Evolutionary conservation across 202 grass and related monocot genomes (phyloP).

Genomic region (Setaria viridis): DNA sequence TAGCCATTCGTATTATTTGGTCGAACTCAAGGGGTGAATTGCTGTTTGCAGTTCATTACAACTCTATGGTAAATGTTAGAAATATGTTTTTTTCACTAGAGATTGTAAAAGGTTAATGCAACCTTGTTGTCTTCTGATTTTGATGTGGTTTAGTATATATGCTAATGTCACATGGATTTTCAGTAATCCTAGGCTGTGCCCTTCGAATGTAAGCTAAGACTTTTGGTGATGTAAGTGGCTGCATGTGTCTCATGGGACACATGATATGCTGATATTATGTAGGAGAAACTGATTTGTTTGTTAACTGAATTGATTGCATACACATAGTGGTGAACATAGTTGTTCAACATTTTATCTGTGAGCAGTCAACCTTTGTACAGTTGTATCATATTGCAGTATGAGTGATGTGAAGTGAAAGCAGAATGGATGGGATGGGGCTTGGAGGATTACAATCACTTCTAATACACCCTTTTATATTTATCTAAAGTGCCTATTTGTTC

Average conservation of each 20-base stretch:
- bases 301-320: neutral
- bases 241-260: neutral
- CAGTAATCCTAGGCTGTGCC: neutral
- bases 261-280: neutral
- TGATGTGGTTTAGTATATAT: neutral
- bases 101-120: neutral
- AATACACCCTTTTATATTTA: neutral
- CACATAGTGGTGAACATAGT: neutral
- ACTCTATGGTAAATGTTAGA: neutral
- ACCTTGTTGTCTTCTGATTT: slow-evolving; percentile 4
- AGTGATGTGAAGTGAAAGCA: neutral
- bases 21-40: neutral
- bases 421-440: neutral
- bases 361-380: neutral
- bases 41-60: neutral
- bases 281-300: slow-evolving; percentile 2
- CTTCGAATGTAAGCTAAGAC: neutral
- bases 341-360: neutral
- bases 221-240: neutral
- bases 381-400: neutral
- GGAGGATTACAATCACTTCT: too few species aligned
- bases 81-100: neutral
- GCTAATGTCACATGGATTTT: neutral
- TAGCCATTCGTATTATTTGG: neutral
- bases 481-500: neutral